A percentile compares a stretch with the other conserved stretches of the same genome.
Evolutionary conservation across 192 early-diverging fungal species (phyloP).

Genomic region (Anaeromyces robustus): DNA sequence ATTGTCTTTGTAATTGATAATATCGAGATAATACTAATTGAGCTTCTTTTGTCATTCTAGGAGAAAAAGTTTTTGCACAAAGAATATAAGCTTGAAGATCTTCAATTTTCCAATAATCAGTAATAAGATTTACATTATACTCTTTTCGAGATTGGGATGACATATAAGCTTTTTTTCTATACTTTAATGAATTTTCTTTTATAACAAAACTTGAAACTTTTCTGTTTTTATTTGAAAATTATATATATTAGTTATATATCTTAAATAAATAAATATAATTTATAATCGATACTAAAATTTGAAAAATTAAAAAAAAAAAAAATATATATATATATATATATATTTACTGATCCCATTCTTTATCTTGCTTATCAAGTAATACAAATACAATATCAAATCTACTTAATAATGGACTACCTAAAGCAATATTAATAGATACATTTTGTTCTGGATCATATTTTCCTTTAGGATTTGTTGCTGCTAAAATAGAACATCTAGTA

Average conservation of each 20-base stretch:
- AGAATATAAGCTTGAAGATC: constrained; percentile 52
- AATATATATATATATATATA: constrained; percentile 6
- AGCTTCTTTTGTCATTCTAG: constrained; percentile 36
- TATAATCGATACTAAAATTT: too few relatives aligned
- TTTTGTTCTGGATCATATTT: constrained; percentile 44
- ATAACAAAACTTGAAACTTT: constrained; percentile 17
- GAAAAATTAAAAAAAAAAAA: constrained; percentile 7
- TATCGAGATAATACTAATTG: constrained; percentile 48
- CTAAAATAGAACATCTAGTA: constrained; percentile 61
- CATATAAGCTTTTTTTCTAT: not conserved
- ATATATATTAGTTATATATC: constrained; percentile 12
- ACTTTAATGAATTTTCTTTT: constrained; percentile 15
- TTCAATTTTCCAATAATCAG: constrained; percentile 34
- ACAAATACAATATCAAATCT: constrained; percentile 61
- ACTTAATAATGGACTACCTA: constrained; percentile 47
- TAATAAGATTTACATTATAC: not conserved
- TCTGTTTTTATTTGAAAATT: not conserved
- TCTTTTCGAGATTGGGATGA: not conserved
- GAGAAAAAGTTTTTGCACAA: constrained; percentile 37
- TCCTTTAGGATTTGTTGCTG: constrained; percentile 63
- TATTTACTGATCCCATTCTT: constrained; percentile 46
- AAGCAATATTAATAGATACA: constrained; percentile 49
- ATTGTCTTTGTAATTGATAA: constrained; percentile 52
- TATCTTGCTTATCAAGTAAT: constrained; percentile 46
- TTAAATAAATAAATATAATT: too few relatives aligned